phyloP scores from a whole-genome alignment of 768 basidiomycete genomes.

The Mycena rosella region DNA sequence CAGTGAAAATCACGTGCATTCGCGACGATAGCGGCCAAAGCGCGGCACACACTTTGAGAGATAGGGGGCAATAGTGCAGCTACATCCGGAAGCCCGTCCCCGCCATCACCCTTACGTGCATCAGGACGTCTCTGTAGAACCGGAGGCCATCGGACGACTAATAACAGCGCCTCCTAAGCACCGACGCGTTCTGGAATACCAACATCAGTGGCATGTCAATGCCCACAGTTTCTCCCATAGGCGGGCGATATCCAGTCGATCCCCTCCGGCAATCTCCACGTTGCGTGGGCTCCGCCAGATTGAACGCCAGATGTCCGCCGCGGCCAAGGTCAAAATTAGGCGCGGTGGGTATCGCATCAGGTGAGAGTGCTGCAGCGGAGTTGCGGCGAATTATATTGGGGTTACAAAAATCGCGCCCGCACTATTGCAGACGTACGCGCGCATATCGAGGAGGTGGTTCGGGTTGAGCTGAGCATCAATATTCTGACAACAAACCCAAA shows the following conservation, averaged over 20 bases:
- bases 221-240: constrained; percentile 27
- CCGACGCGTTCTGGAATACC: constrained; percentile 30
- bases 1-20: no score
- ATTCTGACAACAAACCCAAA: constrained; percentile 1
- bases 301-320: constrained; percentile 19
- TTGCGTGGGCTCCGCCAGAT: background rate
- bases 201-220: constrained; percentile 18
- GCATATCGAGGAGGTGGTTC: no score
- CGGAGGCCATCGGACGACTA: constrained; percentile 11
- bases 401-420: no score
- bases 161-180: constrained; percentile 15
- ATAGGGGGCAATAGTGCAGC: constrained; percentile 17
- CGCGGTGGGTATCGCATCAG: background rate
- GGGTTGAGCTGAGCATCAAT: no score
- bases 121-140: constrained; percentile 29
- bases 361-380: no score
- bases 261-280: constrained; percentile 24
- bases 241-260: background rate
- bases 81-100: background rate
- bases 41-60: background rate
- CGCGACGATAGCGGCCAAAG: no score
- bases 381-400: no score
- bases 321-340: background rate
- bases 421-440: no score
- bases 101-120: constrained; percentile 19